Conservation (phyloP, 257 asterid genomes). For the Penstemon eatonii region DNA sequence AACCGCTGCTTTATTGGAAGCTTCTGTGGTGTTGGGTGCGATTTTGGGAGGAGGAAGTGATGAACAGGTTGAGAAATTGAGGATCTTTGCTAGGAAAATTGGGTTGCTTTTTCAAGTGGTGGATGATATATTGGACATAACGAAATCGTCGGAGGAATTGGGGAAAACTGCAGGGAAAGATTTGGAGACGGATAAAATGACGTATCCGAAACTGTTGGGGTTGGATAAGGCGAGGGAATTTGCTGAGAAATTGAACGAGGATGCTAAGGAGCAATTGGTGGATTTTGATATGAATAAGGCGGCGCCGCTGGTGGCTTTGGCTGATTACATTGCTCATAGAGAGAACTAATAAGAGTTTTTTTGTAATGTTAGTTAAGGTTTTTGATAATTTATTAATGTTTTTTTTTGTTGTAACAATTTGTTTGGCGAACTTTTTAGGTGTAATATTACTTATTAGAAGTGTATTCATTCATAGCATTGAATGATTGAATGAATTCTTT, state of each 20-base stretch:
- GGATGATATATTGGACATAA: slow-evolving; percentile 41
- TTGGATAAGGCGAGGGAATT: slow-evolving; percentile 32
- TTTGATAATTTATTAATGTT: not conserved
- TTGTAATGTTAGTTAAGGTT: not conserved
- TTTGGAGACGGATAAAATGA: slow-evolving; percentile 30
- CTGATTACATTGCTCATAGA: slow-evolving; percentile 37
- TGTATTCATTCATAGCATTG: no score
- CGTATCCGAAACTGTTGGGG: slow-evolving; percentile 40
- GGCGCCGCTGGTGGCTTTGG: slow-evolving; percentile 36
- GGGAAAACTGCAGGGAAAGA: slow-evolving; percentile 43
- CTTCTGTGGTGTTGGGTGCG: slow-evolving; percentile 42
- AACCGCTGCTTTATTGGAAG: slow-evolving; percentile 40
- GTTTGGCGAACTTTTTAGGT: not conserved
- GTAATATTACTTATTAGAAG: no score
- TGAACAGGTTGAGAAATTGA: not conserved
- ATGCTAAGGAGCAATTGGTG: slow-evolving; percentile 31
- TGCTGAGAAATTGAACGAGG: slow-evolving; percentile 31
- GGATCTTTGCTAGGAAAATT: not conserved
- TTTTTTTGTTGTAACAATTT: slow-evolving; percentile 10
- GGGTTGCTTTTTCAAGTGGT: slow-evolving; percentile 31
- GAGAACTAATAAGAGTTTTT: slow-evolving; percentile 18
- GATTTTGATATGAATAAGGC: slow-evolving; percentile 32
- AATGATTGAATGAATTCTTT: no score
- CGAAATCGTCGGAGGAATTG: slow-evolving; percentile 37
- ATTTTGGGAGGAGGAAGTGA: slow-evolving; percentile 30